Conservation (phyloP, 2,329 filamentous ascomycete species). For the Lasiodiplodia citricola region DNA sequence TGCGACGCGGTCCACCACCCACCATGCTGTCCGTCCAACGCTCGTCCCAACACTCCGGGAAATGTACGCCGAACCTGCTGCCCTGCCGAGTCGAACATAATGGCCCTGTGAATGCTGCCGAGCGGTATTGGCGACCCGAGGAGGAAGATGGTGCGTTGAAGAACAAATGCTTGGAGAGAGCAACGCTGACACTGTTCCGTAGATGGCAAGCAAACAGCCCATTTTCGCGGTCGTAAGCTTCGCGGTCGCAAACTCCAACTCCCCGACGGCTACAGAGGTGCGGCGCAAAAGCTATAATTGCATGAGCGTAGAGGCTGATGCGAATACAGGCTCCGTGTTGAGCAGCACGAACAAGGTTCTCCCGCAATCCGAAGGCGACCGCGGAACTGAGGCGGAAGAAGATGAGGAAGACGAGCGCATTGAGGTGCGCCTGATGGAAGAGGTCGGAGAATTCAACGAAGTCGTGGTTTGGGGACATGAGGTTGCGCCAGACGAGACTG, state of each 20-base stretch:
- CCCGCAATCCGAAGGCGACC: conserved; percentile 13
- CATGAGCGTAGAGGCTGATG: neutral
- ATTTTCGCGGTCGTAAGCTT: conserved; percentile 82
- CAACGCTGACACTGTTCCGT: neutral
- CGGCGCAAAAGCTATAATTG: neutral
- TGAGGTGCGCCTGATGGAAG: conserved; percentile 58
- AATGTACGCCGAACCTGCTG: conserved; percentile 71
- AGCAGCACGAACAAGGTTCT: conserved; percentile 24
- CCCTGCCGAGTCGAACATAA: conserved; percentile 82
- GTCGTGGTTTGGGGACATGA: conserved; percentile 88
- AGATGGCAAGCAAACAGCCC: conserved; percentile 58
- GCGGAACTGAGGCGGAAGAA: conserved; percentile 30
- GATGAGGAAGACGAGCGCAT: conserved; percentile 30
- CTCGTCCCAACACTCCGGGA: conserved; percentile 35
- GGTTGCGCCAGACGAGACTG: conserved; percentile 61
- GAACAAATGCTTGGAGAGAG: neutral
- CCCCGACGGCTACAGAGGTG: conserved; percentile 72
- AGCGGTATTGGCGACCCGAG: conserved; percentile 73
- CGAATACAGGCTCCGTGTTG: conserved; percentile 30
- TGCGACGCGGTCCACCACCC: neutral
- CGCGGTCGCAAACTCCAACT: conserved; percentile 69
- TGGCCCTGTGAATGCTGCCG: conserved; percentile 68
- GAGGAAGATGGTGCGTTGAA: conserved; percentile 27
- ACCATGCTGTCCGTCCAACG: conserved; percentile 54
- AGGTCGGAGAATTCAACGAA: conserved; percentile 72